phyloP scores from a whole-genome alignment of 192 early-diverging fungal species.

The Coemansia sp. region DNA sequence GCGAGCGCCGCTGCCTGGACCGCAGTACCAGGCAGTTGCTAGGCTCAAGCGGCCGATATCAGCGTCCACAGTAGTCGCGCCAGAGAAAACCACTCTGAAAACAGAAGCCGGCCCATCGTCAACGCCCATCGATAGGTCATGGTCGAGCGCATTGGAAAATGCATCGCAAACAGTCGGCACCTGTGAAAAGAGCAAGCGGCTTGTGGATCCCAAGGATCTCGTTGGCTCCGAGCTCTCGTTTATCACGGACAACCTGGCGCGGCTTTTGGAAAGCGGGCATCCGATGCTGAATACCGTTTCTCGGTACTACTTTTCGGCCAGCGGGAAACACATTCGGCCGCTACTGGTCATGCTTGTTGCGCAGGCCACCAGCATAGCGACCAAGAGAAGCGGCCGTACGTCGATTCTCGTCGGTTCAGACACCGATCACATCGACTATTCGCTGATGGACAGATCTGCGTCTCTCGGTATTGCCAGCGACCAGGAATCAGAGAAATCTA shows the following conservation, averaged over 20 bases:
- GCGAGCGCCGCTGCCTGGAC: slow-evolving; percentile 34
- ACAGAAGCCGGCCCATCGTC: background rate
- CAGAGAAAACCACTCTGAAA: background rate
- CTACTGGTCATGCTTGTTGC: slow-evolving; percentile 86
- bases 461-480: slow-evolving; percentile 51
- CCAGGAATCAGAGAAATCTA: slow-evolving; percentile 24
- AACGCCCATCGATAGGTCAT: slow-evolving; percentile 5
- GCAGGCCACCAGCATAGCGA: slow-evolving; percentile 73
- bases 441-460: slow-evolving; percentile 64
- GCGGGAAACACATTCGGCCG: slow-evolving; percentile 89
- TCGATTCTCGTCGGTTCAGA: slow-evolving; percentile 39
- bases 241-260: slow-evolving; percentile 79
- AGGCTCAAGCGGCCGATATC: slow-evolving; percentile 26
- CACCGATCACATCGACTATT: slow-evolving; percentile 28
- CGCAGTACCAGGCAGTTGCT: slow-evolving; percentile 21
- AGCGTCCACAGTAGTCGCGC: slow-evolving; percentile 13
- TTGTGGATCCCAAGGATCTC: slow-evolving; percentile 55
- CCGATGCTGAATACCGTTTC: slow-evolving; percentile 86
- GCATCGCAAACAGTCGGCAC: slow-evolving; percentile 31
- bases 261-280: slow-evolving; percentile 80
- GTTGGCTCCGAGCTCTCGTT: slow-evolving; percentile 81
- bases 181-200: slow-evolving; percentile 9
- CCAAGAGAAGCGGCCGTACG: slow-evolving; percentile 49
- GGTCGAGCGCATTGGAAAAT: slow-evolving; percentile 25
- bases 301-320: slow-evolving; percentile 84